Conservation (phyloP, 441 rosid genomes). For the Eruca vesicaria region DNA sequence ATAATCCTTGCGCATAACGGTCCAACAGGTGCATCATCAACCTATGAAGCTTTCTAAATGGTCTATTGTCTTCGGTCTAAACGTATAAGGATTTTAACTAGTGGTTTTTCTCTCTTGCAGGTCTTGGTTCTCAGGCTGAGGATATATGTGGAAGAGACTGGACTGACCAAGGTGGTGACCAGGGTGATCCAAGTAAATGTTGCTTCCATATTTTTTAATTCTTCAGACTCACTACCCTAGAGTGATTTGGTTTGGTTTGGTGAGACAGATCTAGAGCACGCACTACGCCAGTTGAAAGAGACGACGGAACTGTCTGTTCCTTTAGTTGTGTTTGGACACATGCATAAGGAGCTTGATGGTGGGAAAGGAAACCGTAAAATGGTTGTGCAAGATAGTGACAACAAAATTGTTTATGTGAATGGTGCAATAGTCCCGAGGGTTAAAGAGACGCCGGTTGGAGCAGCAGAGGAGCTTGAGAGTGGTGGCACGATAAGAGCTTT, state of each 20-base stretch:
- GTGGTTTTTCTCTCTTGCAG: constrained; percentile 39
- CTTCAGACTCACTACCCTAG: background rate
- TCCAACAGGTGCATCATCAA: constrained; percentile 56
- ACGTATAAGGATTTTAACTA: background rate
- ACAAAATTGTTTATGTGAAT: constrained; percentile 60
- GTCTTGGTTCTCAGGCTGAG: constrained; percentile 71
- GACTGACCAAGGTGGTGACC: constrained; percentile 69
- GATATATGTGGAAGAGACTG: constrained; percentile 91
- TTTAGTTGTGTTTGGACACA: constrained; percentile 88
- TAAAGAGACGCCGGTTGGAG: constrained; percentile 24
- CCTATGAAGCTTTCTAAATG: constrained; percentile 7
- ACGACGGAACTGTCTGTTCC: constrained; percentile 40
- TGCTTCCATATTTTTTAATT: constrained; percentile 10
- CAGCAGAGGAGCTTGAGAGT: constrained; percentile 21
- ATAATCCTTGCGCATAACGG: constrained; percentile 91
- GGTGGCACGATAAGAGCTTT: constrained; percentile 60
- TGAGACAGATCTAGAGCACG: constrained; percentile 79
- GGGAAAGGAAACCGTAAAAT: constrained; percentile 70
- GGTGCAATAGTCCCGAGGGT: constrained; percentile 88
- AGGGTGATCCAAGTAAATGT: constrained; percentile 84
- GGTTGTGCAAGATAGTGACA: constrained; percentile 54
- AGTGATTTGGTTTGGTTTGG: constrained; percentile 8
- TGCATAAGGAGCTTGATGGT: constrained; percentile 77
- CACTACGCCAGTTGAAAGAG: constrained; percentile 60
- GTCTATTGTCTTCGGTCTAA: background rate